Percentiles rank a stretch among this genome's conserved stretches.
Conservation (phyloP, 805 yeast species). For the Kluyveromyces nonfermentans region DNA sequence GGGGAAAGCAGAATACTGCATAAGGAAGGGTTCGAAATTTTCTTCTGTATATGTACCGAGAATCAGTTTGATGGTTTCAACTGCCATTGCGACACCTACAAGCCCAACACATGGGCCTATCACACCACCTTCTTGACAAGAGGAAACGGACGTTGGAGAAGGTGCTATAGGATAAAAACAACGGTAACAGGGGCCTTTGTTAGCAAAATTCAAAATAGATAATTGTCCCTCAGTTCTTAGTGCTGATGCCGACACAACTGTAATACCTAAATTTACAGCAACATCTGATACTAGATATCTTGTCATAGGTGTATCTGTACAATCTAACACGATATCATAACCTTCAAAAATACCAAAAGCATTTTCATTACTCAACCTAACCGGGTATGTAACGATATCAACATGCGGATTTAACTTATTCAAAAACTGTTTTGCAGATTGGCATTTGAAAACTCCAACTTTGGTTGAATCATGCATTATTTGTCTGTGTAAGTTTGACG, state of each 20-base stretch:
- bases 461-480: constrained; percentile 60
- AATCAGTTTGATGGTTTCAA: constrained; percentile 72
- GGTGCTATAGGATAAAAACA: constrained; percentile 92
- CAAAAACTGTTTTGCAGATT: constrained; percentile 58
- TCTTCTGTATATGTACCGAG: constrained; percentile 43
- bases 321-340: constrained; percentile 78
- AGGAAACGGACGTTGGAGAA: constrained; percentile 65
- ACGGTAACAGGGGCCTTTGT: constrained; percentile 82
- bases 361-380: constrained; percentile 43
- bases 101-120: constrained; percentile 94
- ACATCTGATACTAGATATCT: constrained; percentile 83
- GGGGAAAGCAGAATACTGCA: constrained; percentile 60
- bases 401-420: constrained; percentile 60
- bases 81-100: constrained; percentile 81
- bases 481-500: constrained; percentile 83
- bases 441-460: constrained; percentile 67
- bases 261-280: constrained; percentile 54
- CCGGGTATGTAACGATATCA: constrained; percentile 40
- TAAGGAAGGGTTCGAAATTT: constrained; percentile 57
- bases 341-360: constrained; percentile 51
- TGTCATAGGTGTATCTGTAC: constrained; percentile 88
- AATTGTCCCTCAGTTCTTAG: constrained; percentile 87
- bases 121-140: constrained; percentile 91
- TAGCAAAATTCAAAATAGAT: constrained; percentile 56
- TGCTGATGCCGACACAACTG: constrained; percentile 89